Evolutionary conservation across 306 rosid species (phyloP).

Genomic region (Cucurbita argyrosperma): DNA sequence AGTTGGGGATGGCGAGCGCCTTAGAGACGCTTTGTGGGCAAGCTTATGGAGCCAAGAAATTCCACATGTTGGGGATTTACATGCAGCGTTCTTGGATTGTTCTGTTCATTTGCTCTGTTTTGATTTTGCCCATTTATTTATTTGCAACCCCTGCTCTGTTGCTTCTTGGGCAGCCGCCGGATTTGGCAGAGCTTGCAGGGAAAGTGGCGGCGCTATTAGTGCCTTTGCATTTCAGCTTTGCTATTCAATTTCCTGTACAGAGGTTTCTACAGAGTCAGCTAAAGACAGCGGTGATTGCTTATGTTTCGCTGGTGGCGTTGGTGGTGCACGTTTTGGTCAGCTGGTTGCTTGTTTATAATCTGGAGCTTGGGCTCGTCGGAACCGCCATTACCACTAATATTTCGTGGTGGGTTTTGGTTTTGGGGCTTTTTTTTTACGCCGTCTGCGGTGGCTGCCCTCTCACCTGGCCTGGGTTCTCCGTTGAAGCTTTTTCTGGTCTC

Average conservation of each 20-base stretch:
- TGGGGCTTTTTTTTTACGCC: slow-evolving; percentile 34
- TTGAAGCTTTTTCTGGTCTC: slow-evolving; percentile 59
- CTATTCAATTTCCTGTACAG: slow-evolving; percentile 49
- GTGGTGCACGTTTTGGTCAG: slow-evolving; percentile 28
- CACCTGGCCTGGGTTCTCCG: slow-evolving; percentile 70
- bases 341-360: slow-evolving; percentile 46
- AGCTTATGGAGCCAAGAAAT: slow-evolving; percentile 70
- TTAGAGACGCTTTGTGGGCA: slow-evolving; percentile 77
- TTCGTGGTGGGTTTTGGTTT: slow-evolving; percentile 53
- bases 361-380: slow-evolving; percentile 43
- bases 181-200: slow-evolving; percentile 43
- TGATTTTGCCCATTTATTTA: slow-evolving; percentile 39
- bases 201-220: slow-evolving; percentile 30
- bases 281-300: slow-evolving; percentile 31
- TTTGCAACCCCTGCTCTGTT: slow-evolving; percentile 42
- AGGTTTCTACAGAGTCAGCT: slow-evolving; percentile 57
- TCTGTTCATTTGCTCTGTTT: slow-evolving; percentile 32
- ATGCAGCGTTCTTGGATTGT: slow-evolving; percentile 87
- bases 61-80: slow-evolving; percentile 65
- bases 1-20: slow-evolving; percentile 89
- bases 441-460: slow-evolving; percentile 52
- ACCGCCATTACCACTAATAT: slow-evolving; percentile 35
- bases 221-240: slow-evolving; percentile 51
- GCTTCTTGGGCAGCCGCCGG: slow-evolving; percentile 48
- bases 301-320: slow-evolving; percentile 30